These are phyloP conservation scores for Verbena officinalis DNA, from an alignment of 257 asterid species.

Conservation along the genomic window DNA sequence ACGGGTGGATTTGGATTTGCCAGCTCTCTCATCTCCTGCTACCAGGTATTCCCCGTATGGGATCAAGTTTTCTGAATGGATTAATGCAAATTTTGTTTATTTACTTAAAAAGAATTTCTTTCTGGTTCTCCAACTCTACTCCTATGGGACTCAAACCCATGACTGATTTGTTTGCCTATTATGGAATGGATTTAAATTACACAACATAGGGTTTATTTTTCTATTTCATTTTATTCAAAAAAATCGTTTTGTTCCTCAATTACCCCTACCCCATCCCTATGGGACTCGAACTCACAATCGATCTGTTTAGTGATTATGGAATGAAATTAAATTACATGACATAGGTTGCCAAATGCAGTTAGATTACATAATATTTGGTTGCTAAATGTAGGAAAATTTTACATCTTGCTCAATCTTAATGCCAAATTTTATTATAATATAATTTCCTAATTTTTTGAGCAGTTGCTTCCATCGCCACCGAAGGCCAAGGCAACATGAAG, in stretches of 20 bases:
- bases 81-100: no score
- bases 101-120: no score
- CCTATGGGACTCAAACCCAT: no score
- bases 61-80: neutral
- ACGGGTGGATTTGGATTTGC: slow-evolving; percentile 89
- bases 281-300: no score
- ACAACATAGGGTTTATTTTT: no score
- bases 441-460: slow-evolving; percentile 20
- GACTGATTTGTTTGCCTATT: neutral
- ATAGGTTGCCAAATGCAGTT: no score
- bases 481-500: slow-evolving; percentile 73
- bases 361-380: neutral
- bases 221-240: no score
- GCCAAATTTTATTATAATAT: neutral
- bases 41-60: slow-evolving; percentile 62
- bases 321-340: no score
- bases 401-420: neutral
- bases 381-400: neutral
- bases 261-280: no score
- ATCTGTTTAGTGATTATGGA: neutral
- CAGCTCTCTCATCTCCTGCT: slow-evolving; percentile 94
- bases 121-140: no score
- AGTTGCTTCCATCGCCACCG: slow-evolving; percentile 74
- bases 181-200: neutral
- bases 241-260: no score